A percentile compares a stretch with the other conserved stretches of the same genome.
Evolutionary conservation across 2,329 filamentous ascomycete species (phyloP).

Genomic region (Colletotrichum nymphaeae): DNA sequence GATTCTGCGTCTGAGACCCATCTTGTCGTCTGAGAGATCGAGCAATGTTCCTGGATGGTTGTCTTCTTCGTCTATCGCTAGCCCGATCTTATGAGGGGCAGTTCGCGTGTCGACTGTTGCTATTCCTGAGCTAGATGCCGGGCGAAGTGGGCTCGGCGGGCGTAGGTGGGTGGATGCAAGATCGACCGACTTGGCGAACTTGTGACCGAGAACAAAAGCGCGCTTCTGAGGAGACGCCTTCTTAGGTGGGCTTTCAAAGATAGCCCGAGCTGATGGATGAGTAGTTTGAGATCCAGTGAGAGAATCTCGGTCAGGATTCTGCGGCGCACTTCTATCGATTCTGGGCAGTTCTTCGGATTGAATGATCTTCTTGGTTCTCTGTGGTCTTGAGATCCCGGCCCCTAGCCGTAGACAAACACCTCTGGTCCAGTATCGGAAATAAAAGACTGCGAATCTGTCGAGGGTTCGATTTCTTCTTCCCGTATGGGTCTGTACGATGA

Average conservation of each 20-base stretch:
- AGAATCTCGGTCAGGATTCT: background rate
- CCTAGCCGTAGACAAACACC: slow-evolving; percentile 32
- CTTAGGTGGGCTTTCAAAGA: background rate
- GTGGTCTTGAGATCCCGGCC: slow-evolving; percentile 7
- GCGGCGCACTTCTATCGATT: background rate
- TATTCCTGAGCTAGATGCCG: slow-evolving; percentile 27
- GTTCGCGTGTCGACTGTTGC: slow-evolving; percentile 22
- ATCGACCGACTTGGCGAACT: slow-evolving; percentile 18
- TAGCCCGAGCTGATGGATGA: background rate
- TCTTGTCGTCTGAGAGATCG: slow-evolving; percentile 16
- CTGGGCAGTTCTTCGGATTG: background rate
- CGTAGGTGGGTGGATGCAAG: background rate
- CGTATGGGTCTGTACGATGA: slow-evolving; percentile 21
- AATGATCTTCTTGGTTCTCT: background rate
- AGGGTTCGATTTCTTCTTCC: background rate
- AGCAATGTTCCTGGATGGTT: slow-evolving; percentile 23
- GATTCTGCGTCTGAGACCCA: slow-evolving; percentile 14
- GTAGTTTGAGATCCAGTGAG: background rate
- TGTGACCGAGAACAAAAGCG: slow-evolving; percentile 1
- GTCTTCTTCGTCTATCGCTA: slow-evolving; percentile 27
- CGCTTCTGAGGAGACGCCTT: background rate
- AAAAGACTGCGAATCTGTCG: background rate
- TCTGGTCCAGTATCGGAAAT: slow-evolving; percentile 8
- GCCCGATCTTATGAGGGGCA: background rate
- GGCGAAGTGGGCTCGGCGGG: slow-evolving; percentile 1